These are phyloP conservation scores for Neurospora intermedia DNA, from an alignment of 495 filamentous ascomycete species.

Conservation along the genomic window DNA sequence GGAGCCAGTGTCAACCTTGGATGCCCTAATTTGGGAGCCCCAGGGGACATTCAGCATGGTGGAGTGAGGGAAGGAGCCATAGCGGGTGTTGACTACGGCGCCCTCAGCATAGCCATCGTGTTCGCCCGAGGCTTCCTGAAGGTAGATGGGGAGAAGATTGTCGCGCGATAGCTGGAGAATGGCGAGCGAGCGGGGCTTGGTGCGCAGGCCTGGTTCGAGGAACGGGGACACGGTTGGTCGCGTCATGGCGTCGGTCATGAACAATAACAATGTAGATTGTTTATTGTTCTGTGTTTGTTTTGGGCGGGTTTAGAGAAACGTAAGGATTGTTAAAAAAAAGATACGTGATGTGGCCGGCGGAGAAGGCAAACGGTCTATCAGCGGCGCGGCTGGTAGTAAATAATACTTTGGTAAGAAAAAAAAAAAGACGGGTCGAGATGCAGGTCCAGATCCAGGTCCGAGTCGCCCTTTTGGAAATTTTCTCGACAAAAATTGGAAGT, in stretches of 20 bases:
- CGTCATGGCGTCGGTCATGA: conserved; percentile 1
- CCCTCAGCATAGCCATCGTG: conserved; percentile 68
- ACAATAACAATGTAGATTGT: neutral
- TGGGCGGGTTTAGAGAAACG: neutral
- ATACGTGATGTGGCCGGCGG: neutral
- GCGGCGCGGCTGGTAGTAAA: neutral
- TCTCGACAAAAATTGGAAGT: neutral
- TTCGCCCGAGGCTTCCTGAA: conserved; percentile 47
- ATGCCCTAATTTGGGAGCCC: conserved; percentile 85
- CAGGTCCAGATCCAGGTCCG: neutral
- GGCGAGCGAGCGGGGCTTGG: conserved; percentile 50
- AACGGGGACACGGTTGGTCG: conserved; percentile 49
- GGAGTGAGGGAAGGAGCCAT: conserved; percentile 87
- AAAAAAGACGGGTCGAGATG: neutral
- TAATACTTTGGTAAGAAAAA: neutral
- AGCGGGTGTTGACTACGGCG: conserved; percentile 82
- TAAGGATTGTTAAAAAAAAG: neutral
- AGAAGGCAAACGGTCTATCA: neutral
- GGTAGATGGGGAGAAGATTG: conserved; percentile 61
- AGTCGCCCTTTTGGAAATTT: neutral
- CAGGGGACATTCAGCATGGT: conserved; percentile 74
- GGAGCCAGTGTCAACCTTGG: conserved; percentile 80
- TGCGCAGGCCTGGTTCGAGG: conserved; percentile 48
- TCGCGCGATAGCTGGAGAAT: conserved; percentile 81
- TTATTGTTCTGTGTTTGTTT: neutral